Percentiles rank a stretch among this genome's conserved stretches.
These are phyloP conservation scores for Mycena epipterygia DNA, from an alignment of 768 basidiomycete species.

Conservation along the genomic window DNA sequence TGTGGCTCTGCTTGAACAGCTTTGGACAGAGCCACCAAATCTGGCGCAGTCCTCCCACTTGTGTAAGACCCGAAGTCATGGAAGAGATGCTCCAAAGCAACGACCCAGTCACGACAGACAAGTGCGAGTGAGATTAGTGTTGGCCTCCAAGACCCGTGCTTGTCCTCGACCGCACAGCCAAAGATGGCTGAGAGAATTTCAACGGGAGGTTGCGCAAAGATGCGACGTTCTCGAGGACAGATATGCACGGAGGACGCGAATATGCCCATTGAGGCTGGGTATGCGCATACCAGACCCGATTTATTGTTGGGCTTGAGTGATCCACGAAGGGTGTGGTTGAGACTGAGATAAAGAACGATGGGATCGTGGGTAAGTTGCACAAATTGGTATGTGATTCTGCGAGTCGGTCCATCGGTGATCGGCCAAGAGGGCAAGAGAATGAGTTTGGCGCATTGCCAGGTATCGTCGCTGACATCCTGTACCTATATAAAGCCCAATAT, in stretches of 20 bases:
- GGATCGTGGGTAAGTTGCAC: conserved; percentile 15
- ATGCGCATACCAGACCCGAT: conserved; percentile 6
- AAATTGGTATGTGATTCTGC: conserved; percentile 20
- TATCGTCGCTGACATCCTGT: conserved; percentile 11
- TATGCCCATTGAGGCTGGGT: conserved; percentile 18
- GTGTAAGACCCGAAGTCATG: conserved; percentile 21
- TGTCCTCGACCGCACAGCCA: conserved; percentile 9
- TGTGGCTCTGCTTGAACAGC: conserved; percentile 9
- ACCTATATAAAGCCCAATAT: background rate
- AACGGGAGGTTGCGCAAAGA: conserved; percentile 15
- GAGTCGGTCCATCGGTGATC: conserved; percentile 9
- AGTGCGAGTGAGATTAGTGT: conserved; percentile 17
- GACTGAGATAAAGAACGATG: conserved; percentile 8
- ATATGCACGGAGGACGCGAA: conserved; percentile 8
- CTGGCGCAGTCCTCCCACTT: conserved; percentile 8
- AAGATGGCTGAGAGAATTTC: conserved; percentile 18
- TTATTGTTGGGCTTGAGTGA: conserved; percentile 20
- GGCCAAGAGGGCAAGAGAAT: conserved; percentile 18
- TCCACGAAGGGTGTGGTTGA: conserved; percentile 15
- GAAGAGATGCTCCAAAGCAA: conserved; percentile 20
- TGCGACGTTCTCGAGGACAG: conserved; percentile 6
- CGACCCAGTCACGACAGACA: conserved; percentile 9
- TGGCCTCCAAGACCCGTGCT: conserved; percentile 9
- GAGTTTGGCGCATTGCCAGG: conserved; percentile 14
- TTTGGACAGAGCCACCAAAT: conserved; percentile 7